Evolutionary conservation across 306 rosid species (phyloP).

Genomic region (Clitoria ternatea): DNA sequence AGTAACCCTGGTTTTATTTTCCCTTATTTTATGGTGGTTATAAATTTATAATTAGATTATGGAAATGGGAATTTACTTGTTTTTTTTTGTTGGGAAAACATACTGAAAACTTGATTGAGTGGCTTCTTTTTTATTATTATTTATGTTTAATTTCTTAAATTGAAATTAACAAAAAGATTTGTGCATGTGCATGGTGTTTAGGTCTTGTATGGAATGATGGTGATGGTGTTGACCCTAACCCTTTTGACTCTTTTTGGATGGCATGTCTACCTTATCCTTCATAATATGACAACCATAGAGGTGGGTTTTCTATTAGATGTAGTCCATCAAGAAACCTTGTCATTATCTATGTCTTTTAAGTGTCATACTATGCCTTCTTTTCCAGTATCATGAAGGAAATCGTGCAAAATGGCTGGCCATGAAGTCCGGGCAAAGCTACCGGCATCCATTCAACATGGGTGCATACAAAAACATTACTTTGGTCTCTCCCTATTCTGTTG

Average conservation of each 20-base stretch:
- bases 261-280: slow-evolving; percentile 79
- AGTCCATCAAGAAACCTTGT: background rate
- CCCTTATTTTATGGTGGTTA: background rate
- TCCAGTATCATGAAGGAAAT: slow-evolving; percentile 66
- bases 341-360: background rate
- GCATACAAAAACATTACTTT: slow-evolving; percentile 64
- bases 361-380: slow-evolving; percentile 12
- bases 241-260: slow-evolving; percentile 72
- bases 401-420: slow-evolving; percentile 78
- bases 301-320: slow-evolving; percentile 33
- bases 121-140: background rate
- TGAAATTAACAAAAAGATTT: background rate
- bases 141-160: slow-evolving; percentile 10
- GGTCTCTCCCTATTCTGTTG: slow-evolving; percentile 44
- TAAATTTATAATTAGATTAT: background rate
- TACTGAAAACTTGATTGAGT: background rate
- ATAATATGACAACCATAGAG: slow-evolving; percentile 90
- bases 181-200: slow-evolving; percentile 15
- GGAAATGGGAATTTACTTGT: background rate
- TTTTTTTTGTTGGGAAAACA: slow-evolving; percentile 6
- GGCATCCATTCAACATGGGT: slow-evolving; percentile 56
- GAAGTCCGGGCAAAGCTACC: slow-evolving; percentile 78
- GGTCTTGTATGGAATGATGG: slow-evolving; percentile 53
- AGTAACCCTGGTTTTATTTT: background rate
- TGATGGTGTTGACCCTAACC: slow-evolving; percentile 47